Conservation (phyloP, 176 grass and related monocot species). For the barley (Hordeum vulgare) region MorexV3_pseudomolecules_assembly NC_058522.1:67248925-67249424, state of each 20-base stretch:
- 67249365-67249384: slow-evolving; percentile 99
- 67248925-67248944: background rate
- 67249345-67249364: slow-evolving; percentile 84
- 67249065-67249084: slow-evolving; percentile 82
- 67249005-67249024: slow-evolving; percentile 73
- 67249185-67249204: slow-evolving; percentile 99
- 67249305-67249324: slow-evolving; percentile 99
- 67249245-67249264: slow-evolving; percentile 2
- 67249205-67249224: slow-evolving; percentile 90
- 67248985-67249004: slow-evolving; percentile 61
- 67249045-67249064: slow-evolving; percentile 81
- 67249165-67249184: slow-evolving; percentile 97
- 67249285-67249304: slow-evolving; percentile 57
- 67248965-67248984: background rate
- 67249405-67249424: slow-evolving; percentile 99
- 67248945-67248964: background rate
- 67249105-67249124: slow-evolving; percentile 98
- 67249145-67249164: slow-evolving; percentile 85
- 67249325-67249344: slow-evolving; percentile 97
- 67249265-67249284: slow-evolving; percentile 2
- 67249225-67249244: slow-evolving; percentile 43
- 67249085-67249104: slow-evolving; percentile 74
- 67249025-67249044: slow-evolving; percentile 94
- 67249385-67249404: slow-evolving; percentile 89
- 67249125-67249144: slow-evolving; percentile 98